Evolutionary conservation across 108 stramenopile species (phyloP).

Genomic region (Skeletonema potamos): DNA sequence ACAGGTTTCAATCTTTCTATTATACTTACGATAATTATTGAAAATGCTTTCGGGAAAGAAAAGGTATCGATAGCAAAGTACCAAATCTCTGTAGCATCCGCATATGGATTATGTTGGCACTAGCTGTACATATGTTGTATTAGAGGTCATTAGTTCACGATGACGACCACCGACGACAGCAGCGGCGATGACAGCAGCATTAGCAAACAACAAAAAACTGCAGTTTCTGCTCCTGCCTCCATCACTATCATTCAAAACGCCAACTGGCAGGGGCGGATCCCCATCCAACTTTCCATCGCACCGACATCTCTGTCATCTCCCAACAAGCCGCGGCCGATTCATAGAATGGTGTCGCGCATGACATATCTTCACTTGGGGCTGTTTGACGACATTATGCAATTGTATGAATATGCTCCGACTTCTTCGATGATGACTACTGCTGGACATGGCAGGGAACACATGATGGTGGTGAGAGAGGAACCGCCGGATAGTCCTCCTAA

Average conservation of each 20-base stretch:
- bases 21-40: too few species aligned
- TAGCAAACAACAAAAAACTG: not conserved
- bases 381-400: slow-evolving; percentile 50
- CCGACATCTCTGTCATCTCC: slow-evolving; percentile 73
- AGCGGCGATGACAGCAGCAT: not conserved
- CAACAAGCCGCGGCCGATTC: slow-evolving; percentile 58
- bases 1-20: too few species aligned
- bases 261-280: slow-evolving; percentile 75
- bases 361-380: slow-evolving; percentile 75
- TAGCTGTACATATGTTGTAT: too few species aligned
- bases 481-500: slow-evolving; percentile 23
- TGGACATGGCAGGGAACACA: slow-evolving; percentile 9
- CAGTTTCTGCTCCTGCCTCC: slow-evolving; percentile 21
- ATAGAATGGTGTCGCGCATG: slow-evolving; percentile 65
- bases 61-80: too few species aligned
- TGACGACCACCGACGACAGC: not conserved
- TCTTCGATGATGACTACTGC: slow-evolving; percentile 22
- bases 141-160: not conserved
- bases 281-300: slow-evolving; percentile 62
- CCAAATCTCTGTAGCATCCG: too few species aligned
- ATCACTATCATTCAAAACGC: slow-evolving; percentile 34
- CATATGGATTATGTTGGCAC: too few species aligned
- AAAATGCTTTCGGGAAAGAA: too few species aligned
- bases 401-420: slow-evolving; percentile 67
- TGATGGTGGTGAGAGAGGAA: slow-evolving; percentile 17